Base-by-base conservation (phyloP, 257 asterid species). In the Anisodus acutangulus region DNA sequence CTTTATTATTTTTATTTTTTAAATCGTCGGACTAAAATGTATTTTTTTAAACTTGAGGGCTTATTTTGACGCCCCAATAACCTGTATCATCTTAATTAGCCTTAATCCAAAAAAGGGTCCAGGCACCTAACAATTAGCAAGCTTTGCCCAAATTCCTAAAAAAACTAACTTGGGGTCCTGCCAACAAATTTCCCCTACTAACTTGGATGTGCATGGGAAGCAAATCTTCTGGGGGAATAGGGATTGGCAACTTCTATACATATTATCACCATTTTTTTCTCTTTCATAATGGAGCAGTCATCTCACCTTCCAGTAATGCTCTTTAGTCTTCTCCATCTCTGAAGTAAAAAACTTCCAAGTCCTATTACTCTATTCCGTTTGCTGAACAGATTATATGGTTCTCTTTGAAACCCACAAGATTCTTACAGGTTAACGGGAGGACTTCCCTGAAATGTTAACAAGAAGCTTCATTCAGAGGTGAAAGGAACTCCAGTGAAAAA, bases 371-470 rank as follows among this genome's bases (percentile, higher is more conserved):
- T 68, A 15, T 37, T 68, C 19, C 13, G 51, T 68, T 66, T 6
- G 51, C 19, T 37, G 49, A 59, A 19, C 35, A 43, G 39, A 70
- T 51, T 22, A 71, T 80, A 37, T 41, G 9, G 41, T 15, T 22
- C 66, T 37, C 35, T 64, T 58, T 78, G 81, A 79, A 19, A 53
- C 58, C 76, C 22, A 47, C 82, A 57, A 37, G 54, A 85, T 53
- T 47, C 86, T 87, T 90, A 94, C 93, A 94, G 84, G 91, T 90
- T 92, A 81, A 94, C 97, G 0, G 92, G 92, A 69, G 97, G 97
- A 86, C 91, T 90, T 87, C 95, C 97, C 98, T 94, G 91, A 82
- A 80, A 55, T n/a, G 39, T 57, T 62, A 45, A 85, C 83, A 49
- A 80, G 71, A 86, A 80, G 87, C 83, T 64, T 55, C 45, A 55